Evolutionary conservation across 306 rosid genomes (phyloP).

Genomic region (Rosa persica): DNA sequence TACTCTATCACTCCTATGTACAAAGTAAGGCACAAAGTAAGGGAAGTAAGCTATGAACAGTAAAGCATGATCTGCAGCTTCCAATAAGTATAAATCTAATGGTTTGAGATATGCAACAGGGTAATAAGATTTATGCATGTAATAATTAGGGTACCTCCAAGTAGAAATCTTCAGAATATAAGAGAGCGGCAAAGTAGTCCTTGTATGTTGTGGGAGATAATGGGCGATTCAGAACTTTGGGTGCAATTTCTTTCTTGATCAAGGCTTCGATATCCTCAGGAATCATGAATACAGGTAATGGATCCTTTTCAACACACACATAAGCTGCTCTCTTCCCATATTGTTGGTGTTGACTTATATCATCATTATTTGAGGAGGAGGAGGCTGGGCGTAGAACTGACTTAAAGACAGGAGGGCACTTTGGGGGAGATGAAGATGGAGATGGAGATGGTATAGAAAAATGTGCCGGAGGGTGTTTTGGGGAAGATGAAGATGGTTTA

Average conservation of each 20-base stretch:
- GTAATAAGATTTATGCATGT: no score
- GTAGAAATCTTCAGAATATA: slow-evolving; percentile 41
- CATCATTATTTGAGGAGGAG: background rate
- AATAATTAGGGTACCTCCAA: slow-evolving; percentile 17
- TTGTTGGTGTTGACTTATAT: background rate
- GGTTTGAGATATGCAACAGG: no score
- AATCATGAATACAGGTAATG: slow-evolving; percentile 23
- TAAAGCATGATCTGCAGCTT: no score
- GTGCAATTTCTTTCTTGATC: slow-evolving; percentile 34
- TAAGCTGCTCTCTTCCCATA: background rate
- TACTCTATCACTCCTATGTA: no score
- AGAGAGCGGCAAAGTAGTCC: slow-evolving; percentile 39
- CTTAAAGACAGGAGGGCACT: background rate
- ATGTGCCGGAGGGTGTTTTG: no score
- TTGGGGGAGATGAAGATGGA: background rate
- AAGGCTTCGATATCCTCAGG: slow-evolving; percentile 26
- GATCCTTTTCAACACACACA: background rate
- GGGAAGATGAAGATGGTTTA: no score
- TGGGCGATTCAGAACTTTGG: slow-evolving; percentile 24
- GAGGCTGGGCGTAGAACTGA: background rate
- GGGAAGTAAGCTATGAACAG: no score
- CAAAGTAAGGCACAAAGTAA: no score
- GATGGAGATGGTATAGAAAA: no score
- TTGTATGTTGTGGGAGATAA: slow-evolving; percentile 33
- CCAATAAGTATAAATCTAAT: background rate